These are phyloP conservation scores for Ogataea ganodermae DNA, from an alignment of 805 yeast species.

Conservation along the genomic window DNA sequence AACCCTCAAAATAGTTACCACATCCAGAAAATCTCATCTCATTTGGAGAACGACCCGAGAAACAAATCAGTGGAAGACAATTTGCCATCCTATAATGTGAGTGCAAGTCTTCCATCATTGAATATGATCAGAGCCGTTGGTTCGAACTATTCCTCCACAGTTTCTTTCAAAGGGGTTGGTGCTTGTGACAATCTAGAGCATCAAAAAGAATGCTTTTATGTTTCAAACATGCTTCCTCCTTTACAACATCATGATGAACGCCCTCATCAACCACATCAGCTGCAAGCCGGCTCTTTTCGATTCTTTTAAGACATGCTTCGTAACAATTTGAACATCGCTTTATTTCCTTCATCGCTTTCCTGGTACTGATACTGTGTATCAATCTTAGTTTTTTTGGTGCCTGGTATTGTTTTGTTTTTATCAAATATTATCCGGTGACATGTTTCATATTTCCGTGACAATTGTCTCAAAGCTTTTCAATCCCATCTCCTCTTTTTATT, in stretches of 20 bases:
- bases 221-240: constrained; percentile 17
- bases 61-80: constrained; percentile 3
- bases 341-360: constrained; percentile 5
- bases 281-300: constrained; percentile 11
- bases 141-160: not conserved
- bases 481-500: not conserved
- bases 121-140: not conserved
- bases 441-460: too few relatives aligned
- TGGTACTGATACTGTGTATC: constrained; percentile 3
- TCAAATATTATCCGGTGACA: not conserved
- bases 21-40: constrained; percentile 2
- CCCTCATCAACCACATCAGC: constrained; percentile 8
- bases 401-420: not conserved
- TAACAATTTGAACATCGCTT: constrained; percentile 1
- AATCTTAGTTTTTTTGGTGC: not conserved
- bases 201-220: constrained; percentile 13
- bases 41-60: constrained; percentile 7
- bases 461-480: too few relatives aligned
- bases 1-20: constrained; percentile 5
- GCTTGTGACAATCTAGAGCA: not conserved
- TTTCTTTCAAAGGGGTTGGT: constrained; percentile 1
- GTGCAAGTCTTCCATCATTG: constrained; percentile 3
- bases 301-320: constrained; percentile 3
- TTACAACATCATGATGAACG: constrained; percentile 15
- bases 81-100: not conserved